phyloP scores from a whole-genome alignment of 1,284 basidiomycete species.

The Prillingera fragicola region DNA sequence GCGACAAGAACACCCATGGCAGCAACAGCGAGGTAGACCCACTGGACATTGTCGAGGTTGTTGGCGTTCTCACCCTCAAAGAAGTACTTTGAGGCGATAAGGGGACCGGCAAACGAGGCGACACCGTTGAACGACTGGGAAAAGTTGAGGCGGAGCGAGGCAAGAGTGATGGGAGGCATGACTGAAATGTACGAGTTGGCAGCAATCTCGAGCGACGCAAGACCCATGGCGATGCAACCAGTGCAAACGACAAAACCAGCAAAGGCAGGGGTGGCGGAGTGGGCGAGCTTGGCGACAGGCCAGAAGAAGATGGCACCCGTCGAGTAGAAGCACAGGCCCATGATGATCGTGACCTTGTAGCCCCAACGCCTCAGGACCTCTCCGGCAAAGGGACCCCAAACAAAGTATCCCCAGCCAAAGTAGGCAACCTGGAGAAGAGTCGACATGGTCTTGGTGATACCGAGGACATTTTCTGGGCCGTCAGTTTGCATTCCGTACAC shows the following conservation, averaged over 20 bases:
- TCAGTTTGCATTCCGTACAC: no score
- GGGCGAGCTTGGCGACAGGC: slow-evolving; percentile 63
- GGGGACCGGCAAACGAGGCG: slow-evolving; percentile 69
- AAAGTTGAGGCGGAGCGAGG: slow-evolving; percentile 71
- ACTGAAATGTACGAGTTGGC: slow-evolving; percentile 67
- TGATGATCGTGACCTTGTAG: slow-evolving; percentile 53
- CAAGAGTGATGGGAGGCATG: slow-evolving; percentile 57
- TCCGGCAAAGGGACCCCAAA: slow-evolving; percentile 46
- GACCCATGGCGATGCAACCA: slow-evolving; percentile 60
- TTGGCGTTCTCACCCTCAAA: slow-evolving; percentile 60
- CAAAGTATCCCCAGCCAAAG: slow-evolving; percentile 62
- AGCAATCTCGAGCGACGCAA: slow-evolving; percentile 45
- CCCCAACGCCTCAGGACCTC: slow-evolving; percentile 47
- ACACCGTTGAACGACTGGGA: slow-evolving; percentile 77
- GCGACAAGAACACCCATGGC: slow-evolving; percentile 56
- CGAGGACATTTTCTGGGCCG: slow-evolving; percentile 64
- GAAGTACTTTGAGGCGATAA: slow-evolving; percentile 72
- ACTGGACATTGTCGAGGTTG: slow-evolving; percentile 66
- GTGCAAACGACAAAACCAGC: slow-evolving; percentile 70
- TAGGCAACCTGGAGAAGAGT: slow-evolving; percentile 81
- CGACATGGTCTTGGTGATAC: slow-evolving; percentile 70
- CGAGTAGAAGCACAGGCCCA: slow-evolving; percentile 66
- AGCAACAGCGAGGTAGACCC: slow-evolving; percentile 72
- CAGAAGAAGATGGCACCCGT: slow-evolving; percentile 72
- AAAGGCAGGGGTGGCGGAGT: slow-evolving; percentile 48